Percentiles rank a stretch among this genome's conserved stretches.
Conservation (phyloP, 164 flowering plant species). For the Kalanchoe fedtschenkoi region DNA sequence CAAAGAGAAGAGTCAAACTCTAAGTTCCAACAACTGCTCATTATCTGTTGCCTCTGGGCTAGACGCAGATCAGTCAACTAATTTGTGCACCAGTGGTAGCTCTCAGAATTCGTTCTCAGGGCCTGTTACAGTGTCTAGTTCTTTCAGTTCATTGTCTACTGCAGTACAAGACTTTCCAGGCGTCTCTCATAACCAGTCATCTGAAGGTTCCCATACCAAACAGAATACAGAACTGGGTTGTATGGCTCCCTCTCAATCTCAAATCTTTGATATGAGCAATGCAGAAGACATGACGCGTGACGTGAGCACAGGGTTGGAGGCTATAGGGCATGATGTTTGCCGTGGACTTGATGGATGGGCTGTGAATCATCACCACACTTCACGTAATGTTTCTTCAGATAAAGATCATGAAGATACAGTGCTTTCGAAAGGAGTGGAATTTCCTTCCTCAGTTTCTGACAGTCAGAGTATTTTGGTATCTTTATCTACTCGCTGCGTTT, state of each 20-base stretch:
- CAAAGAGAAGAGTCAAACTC: slow-evolving; percentile 25
- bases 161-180: not conserved
- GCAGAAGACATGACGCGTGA: not conserved
- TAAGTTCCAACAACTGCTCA: slow-evolving; percentile 15
- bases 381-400: slow-evolving; percentile 24
- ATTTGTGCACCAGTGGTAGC: not conserved
- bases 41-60: not conserved
- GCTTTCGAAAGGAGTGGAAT: slow-evolving; percentile 48
- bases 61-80: not conserved
- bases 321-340: not conserved
- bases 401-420: slow-evolving; percentile 27
- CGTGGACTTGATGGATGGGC: not conserved
- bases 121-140: not conserved
- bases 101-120: not conserved
- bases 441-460: slow-evolving; percentile 84
- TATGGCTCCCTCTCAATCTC: not conserved
- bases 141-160: not conserved
- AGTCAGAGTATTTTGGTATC: slow-evolving; percentile 90
- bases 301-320: not conserved
- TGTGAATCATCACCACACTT: slow-evolving; percentile 15
- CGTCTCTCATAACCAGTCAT: not conserved
- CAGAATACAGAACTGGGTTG: not conserved
- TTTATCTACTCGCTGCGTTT: slow-evolving; percentile 73
- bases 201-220: not conserved
- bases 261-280: not conserved